phyloP scores from a whole-genome alignment of 306 rosid species.

The Spatholobus suberectus region DNA sequence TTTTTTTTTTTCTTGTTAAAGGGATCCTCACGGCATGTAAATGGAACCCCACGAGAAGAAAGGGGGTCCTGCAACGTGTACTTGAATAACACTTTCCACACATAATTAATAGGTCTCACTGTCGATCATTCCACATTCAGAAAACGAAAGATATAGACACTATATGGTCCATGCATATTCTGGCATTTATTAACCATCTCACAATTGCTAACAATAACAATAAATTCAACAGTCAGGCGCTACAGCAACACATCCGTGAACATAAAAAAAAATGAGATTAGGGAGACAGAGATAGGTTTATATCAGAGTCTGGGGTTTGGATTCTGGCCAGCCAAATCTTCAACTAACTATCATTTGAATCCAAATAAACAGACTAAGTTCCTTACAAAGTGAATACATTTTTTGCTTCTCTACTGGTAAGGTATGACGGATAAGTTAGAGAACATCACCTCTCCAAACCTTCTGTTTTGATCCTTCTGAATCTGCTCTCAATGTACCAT shows the following conservation, averaged over 20 bases:
- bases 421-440: slow-evolving; percentile 40
- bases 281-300: slow-evolving; percentile 45
- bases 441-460: slow-evolving; percentile 48
- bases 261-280: slow-evolving; percentile 28
- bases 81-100: slow-evolving; percentile 60
- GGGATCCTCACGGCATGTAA: slow-evolving; percentile 20
- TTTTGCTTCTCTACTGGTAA: slow-evolving; percentile 54
- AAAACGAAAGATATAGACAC: slow-evolving; percentile 42
- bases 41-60: slow-evolving; percentile 41
- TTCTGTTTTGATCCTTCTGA: slow-evolving; percentile 41
- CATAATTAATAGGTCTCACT: slow-evolving; percentile 63
- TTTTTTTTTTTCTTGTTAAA: slow-evolving; percentile 1
- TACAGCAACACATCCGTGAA: slow-evolving; percentile 62
- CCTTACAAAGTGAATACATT: slow-evolving; percentile 44
- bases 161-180: slow-evolving; percentile 52
- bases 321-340: slow-evolving; percentile 60
- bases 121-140: slow-evolving; percentile 56
- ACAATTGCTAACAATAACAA: slow-evolving; percentile 73
- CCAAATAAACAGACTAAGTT: slow-evolving; percentile 53
- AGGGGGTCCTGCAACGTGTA: slow-evolving; percentile 56
- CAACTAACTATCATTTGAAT: slow-evolving; percentile 71
- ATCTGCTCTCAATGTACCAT: slow-evolving; percentile 43
- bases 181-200: slow-evolving; percentile 87
- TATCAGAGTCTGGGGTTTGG: slow-evolving; percentile 51
- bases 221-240: slow-evolving; percentile 77